Base-by-base conservation (phyloP, 768 basidiomycete species). In the Lactifluus echinatus region DNA sequence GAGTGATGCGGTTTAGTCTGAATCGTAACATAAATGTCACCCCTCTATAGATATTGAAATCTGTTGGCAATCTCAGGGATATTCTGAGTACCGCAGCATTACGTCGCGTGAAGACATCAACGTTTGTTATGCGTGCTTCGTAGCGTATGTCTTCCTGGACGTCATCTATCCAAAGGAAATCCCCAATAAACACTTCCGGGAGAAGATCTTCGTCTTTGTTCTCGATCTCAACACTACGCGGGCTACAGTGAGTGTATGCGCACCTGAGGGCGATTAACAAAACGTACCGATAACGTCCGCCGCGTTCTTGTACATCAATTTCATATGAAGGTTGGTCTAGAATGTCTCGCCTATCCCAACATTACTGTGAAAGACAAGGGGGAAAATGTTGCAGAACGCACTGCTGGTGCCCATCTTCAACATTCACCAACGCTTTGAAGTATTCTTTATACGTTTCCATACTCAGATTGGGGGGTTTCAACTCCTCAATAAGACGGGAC, bases 1-100 rank as follows among this genome's bases (percentile, higher is more conserved):
- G 55, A 1, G 80, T 76, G 59, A 76, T 72, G 0, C 83, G 76
- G 61, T 79, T 83, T 8, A 85, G 67, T 19, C 60, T 60, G 69
- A 85, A 83, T 0, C 76, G 75, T 24, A 84, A 73, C 24, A 74
- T 71, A 65, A 76, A 84, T 1, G 51, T 68, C 42, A 73, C 70
- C 2, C 72, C 71, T 2, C 66, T 59, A 64, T 67, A 71, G 6
- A 64, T 67, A 19, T 59, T 61, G 65, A 85, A 85, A 6, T 73
- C 72, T 3, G 24, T 39, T 47, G 66, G 56, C 55, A 85, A 31
- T 15, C 72, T 69, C 0, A 87, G 70, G 0, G 74, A 76, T 10
- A 87, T 34, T 81, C 67, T 78, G 73, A 8, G 70, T 67, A 57
- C 75, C 67, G 33, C 46, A 70, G 51, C 15, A 37, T 52, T 2